Base-by-base conservation (phyloP, 805 yeast species). In the Lachancea fermentati region DNA sequence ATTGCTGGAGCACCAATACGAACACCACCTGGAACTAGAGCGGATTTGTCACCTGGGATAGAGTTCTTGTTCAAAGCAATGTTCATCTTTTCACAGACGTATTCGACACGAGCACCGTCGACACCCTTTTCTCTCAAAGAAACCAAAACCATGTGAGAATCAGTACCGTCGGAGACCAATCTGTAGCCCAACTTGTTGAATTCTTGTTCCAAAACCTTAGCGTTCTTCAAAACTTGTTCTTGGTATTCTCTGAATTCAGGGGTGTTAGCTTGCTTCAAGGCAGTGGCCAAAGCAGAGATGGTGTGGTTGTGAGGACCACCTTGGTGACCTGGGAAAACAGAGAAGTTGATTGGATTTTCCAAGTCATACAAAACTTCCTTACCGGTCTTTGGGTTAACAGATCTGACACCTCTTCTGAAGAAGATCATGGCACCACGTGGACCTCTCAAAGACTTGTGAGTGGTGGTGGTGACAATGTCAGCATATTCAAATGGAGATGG, bases 251-350 rank as follows among this genome's bases (percentile, higher is more conserved):
- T 84, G 72, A 82, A 93, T 67, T 89, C 97, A 45, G 94, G 95
- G 38, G 86, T 72, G 49, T 78, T 74, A 46, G 96, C 94, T 73
- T 93, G 98, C 66, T 88, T 88, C 64, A 93, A 78, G 38, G 98
- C 97, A 49, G 89, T 93, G 13, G 97, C 97, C 58, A 93, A 72
- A 26, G 97, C 98, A 54, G 97, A 83, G 63, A 93, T 93, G 52
- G 98, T 93, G 72, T 93, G 98, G 76, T 93, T 93, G 72, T 93
- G 97, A 57, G 98, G 98, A 65, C 98, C 98, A 75, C 98, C 98
- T 75, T 93, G 98, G 70, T 93, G 98, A 53, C 96, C 98, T 58
- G 98, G 98, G 91, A 93, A 93, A 41, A 93, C 98, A 7, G 97
- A 88, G 68, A 93, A 93, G 76, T 93, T 93, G 70, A 93, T 89